Evolutionary conservation across 2,329 filamentous ascomycete species (phyloP).

Genomic region (Penicillium sp.): DNA sequence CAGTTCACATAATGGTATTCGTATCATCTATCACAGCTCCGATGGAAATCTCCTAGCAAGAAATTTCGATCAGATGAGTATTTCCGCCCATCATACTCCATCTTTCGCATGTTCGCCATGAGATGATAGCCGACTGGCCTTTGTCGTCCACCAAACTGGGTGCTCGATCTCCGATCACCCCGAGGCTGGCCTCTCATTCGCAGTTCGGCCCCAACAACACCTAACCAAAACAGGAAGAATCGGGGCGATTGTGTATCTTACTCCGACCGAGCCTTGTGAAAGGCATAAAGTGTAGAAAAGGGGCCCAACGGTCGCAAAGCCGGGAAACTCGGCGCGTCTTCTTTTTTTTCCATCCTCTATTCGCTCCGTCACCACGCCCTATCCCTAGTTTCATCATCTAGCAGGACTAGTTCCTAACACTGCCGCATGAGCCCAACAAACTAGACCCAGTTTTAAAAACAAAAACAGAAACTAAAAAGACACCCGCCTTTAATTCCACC

Average conservation of each 20-base stretch:
- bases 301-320: neutral
- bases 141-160: neutral
- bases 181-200: slow-evolving; percentile 1
- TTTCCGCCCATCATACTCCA: neutral
- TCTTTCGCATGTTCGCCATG: neutral
- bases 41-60: no score
- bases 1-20: no score
- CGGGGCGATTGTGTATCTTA: neutral
- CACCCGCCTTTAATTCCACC: neutral
- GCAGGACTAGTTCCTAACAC: neutral
- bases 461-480: neutral
- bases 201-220: neutral
- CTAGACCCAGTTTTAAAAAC: neutral
- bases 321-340: neutral
- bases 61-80: no score
- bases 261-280: neutral
- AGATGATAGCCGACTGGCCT: neutral
- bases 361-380: neutral
- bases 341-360: neutral
- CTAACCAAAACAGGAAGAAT: neutral
- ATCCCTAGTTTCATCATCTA: neutral
- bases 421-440: neutral
- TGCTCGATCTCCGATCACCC: neutral
- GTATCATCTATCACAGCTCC: no score
- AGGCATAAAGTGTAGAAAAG: neutral